A percentile compares a stretch with the other conserved stretches of the same genome.
phyloP scores from a whole-genome alignment of 768 basidiomycete genomes.

The Mycena leptocephala region DNA sequence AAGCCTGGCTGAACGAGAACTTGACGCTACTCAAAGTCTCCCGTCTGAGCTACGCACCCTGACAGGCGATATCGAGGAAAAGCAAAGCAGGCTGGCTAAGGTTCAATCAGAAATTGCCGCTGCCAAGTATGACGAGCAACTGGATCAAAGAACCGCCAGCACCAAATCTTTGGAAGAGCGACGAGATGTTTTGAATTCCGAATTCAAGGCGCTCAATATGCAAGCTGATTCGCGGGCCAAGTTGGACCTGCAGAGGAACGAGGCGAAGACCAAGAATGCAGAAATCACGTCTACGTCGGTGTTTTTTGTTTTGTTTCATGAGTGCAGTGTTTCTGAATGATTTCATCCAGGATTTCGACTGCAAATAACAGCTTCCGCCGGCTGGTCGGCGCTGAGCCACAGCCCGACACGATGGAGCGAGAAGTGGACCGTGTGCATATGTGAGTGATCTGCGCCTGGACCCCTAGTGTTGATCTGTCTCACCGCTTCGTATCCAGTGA shows the following conservation, averaged over 20 bases:
- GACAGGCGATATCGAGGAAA: slow-evolving; percentile 79
- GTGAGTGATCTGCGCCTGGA: slow-evolving; percentile 61
- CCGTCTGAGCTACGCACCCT: slow-evolving; percentile 69
- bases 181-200: slow-evolving; percentile 79
- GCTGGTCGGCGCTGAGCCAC: slow-evolving; percentile 73
- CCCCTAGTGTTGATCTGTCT: slow-evolving; percentile 1
- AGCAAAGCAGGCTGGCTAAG: slow-evolving; percentile 72
- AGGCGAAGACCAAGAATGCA: slow-evolving; percentile 73
- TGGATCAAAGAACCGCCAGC: slow-evolving; percentile 69
- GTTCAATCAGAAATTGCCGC: slow-evolving; percentile 71
- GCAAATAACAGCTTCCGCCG: slow-evolving; percentile 76
- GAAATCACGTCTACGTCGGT: slow-evolving; percentile 83
- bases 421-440: slow-evolving; percentile 73
- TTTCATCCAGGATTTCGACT: slow-evolving; percentile 69
- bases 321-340: slow-evolving; percentile 4
- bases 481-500: slow-evolving; percentile 59
- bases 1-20: slow-evolving; percentile 63
- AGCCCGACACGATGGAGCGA: slow-evolving; percentile 79
- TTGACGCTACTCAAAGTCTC: slow-evolving; percentile 72
- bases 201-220: slow-evolving; percentile 78
- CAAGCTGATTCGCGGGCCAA: slow-evolving; percentile 90
- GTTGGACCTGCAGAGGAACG: slow-evolving; percentile 80
- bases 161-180: slow-evolving; percentile 77
- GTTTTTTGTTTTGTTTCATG: neutral
- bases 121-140: slow-evolving; percentile 76